Evolutionary conservation across 495 filamentous ascomycete genomes (phyloP).

Genomic region (Clohesyomyces aquaticus): DNA sequence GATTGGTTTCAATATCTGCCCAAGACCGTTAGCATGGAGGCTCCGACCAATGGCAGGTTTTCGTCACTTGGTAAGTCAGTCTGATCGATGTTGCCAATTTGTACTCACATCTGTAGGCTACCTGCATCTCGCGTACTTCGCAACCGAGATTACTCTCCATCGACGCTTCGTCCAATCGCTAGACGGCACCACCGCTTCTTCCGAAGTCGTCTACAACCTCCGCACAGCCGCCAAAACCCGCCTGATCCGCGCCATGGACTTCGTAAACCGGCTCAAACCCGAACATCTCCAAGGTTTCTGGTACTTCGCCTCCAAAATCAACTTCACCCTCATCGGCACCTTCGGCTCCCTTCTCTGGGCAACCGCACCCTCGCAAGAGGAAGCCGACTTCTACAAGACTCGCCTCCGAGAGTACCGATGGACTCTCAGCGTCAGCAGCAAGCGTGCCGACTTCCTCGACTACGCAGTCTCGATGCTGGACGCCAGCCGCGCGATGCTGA

Average conservation of each 20-base stretch:
- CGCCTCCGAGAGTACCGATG: conserved; percentile 88
- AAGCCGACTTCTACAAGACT: conserved; percentile 92
- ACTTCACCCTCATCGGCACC: conserved; percentile 80
- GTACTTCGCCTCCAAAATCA: conserved; percentile 80
- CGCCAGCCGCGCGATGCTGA: conserved; percentile 45
- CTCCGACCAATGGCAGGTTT: conserved; percentile 44
- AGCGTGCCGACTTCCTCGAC: conserved; percentile 77
- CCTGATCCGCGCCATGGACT: conserved; percentile 56
- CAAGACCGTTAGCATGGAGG: conserved; percentile 67
- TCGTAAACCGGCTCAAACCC: conserved; percentile 49
- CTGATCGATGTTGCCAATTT: neutral
- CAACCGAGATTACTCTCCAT: conserved; percentile 83
- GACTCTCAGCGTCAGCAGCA: conserved; percentile 85
- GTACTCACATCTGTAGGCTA: conserved; percentile 58
- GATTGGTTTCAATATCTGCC: conserved; percentile 77
- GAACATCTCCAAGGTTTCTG: conserved; percentile 49
- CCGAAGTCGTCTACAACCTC: conserved; percentile 89
- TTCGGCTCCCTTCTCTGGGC: conserved; percentile 84
- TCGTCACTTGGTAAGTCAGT: conserved; percentile 50
- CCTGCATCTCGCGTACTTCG: conserved; percentile 82
- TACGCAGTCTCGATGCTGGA: conserved; percentile 77
- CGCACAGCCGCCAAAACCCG: conserved; percentile 85
- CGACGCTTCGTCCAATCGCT: conserved; percentile 78
- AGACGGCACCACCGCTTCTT: conserved; percentile 57
- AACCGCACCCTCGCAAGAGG: conserved; percentile 81